Base-by-base conservation (phyloP, 495 filamentous ascomycete genomes). In the Penicillium simplicissimum region DNA sequence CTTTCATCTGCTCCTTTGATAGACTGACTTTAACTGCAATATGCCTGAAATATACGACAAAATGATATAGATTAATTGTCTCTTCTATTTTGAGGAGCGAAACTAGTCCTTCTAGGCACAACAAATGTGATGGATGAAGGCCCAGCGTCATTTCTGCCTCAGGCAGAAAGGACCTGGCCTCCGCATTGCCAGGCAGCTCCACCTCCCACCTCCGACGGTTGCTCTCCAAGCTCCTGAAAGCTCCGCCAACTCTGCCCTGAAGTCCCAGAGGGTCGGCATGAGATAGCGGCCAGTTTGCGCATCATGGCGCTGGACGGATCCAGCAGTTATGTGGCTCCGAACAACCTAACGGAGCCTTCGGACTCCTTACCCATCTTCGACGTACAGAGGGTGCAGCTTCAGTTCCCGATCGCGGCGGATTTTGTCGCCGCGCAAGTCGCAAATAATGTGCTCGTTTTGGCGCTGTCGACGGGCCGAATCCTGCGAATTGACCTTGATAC, bases 381-480 rank as follows among this genome's bases (percentile, higher is more conserved):
- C 68, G 87, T 98, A 68, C 89, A 94, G 73, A 87, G 81, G 59
- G 95, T 98, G 19, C 87, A 92, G 79, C 89, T 98, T 51, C 90
- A 92, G 68, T 98, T 97, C 80, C 84, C 87, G 33, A 87, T 97
- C 63, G 89, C 93, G 23, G 90, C 92, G 64, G 91, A 97, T 75
- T 97, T 98, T 71, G 95, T 96, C 36, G 93, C 96, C 25, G 92
- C 93, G 45, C 93, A 97, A 75, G 93, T 97, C 31, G 93, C 94
- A 57, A 97, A 98, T 76, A 97, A 98, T 83, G 92, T 97, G 52
- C 83, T 98, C 55, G 85, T 98, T 14, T 76, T 98, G 52, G 95
- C 95, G 31, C 79, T 98, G 42, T 92, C 90, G 0, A 96, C 90
- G 45, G 90, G 90, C 34, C 87, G 93, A 49, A 92, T 98, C 67